Percentiles rank a stretch among this genome's conserved stretches.
Evolutionary conservation across 257 asterid genomes (phyloP).

Genomic region (Salvia hispanica): DNA sequence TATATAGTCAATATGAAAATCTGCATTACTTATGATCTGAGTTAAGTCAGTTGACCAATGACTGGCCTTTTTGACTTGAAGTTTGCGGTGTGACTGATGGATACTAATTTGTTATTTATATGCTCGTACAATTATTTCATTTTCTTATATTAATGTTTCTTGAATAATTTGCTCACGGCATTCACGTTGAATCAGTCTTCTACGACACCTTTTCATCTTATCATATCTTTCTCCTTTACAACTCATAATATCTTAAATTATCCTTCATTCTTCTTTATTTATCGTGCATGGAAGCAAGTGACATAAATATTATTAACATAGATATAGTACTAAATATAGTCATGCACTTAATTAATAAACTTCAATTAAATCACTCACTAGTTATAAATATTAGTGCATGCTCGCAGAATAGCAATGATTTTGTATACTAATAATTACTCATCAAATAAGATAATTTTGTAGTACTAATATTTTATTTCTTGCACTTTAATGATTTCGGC

Average conservation of each 20-base stretch:
- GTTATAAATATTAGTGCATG: no score
- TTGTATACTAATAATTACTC: no score
- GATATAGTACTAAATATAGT: no score
- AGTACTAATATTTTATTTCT: no score
- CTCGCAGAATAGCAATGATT: no score
- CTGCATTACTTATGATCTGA: background rate
- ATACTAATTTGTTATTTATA: background rate
- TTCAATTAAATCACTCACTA: no score
- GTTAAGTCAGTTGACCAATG: conserved; percentile 30
- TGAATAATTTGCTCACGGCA: conserved; percentile 35
- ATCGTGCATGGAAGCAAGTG: background rate
- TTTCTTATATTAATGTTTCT: background rate
- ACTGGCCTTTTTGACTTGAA: conserved; percentile 29
- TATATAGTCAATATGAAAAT: no score
- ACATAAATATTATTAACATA: no score
- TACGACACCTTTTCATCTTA: background rate
- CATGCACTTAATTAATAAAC: no score
- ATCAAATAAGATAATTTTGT: no score
- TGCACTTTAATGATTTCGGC: no score
- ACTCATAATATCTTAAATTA: background rate
- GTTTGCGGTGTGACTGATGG: background rate
- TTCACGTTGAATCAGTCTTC: conserved; percentile 29
- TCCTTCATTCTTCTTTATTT: background rate
- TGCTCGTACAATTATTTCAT: background rate
- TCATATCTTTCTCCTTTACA: background rate